Evolutionary conservation across 2,329 filamentous ascomycete species (phyloP).

Genomic region (Geosmithia putterillii): DNA sequence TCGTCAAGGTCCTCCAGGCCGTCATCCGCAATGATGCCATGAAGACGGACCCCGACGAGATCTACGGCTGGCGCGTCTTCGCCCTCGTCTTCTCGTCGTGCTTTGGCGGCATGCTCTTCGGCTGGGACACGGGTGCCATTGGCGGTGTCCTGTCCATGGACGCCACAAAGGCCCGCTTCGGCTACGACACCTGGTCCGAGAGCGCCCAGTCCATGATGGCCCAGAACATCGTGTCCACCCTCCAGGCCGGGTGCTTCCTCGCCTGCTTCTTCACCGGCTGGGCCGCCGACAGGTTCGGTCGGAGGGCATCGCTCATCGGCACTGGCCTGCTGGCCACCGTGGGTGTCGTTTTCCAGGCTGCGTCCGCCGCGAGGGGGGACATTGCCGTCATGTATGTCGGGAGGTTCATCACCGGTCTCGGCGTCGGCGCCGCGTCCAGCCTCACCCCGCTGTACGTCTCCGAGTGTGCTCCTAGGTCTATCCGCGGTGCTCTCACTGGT

Average conservation of each 20-base stretch:
- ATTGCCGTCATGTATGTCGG: slow-evolving; percentile 54
- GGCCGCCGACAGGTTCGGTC: slow-evolving; percentile 41
- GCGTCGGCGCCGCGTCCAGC: slow-evolving; percentile 36
- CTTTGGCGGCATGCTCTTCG: slow-evolving; percentile 49
- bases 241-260: slow-evolving; percentile 57
- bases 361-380: slow-evolving; percentile 37
- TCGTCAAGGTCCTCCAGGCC: slow-evolving; percentile 30
- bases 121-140: slow-evolving; percentile 50
- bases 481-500: slow-evolving; percentile 36
- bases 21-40: slow-evolving; percentile 61
- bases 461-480: slow-evolving; percentile 36
- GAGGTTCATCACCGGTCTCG: slow-evolving; percentile 38
- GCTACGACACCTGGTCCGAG: slow-evolving; percentile 14
- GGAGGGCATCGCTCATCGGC: slow-evolving; percentile 40
- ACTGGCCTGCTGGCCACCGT: slow-evolving; percentile 44
- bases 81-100: slow-evolving; percentile 51
- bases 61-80: slow-evolving; percentile 60
- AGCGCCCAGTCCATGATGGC: slow-evolving; percentile 37
- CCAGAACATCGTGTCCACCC: slow-evolving; percentile 57
- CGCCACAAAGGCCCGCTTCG: slow-evolving; percentile 35
- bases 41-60: slow-evolving; percentile 51
- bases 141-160: slow-evolving; percentile 52
- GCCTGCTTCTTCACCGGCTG: slow-evolving; percentile 46
- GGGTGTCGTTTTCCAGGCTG: slow-evolving; percentile 53
- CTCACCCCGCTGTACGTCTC: slow-evolving; percentile 31